Evolutionary conservation across 2,329 filamentous ascomycete genomes (phyloP), one percentile per base, ranked within the genome.

Genomic region (Lachnellula suecica): DNA sequence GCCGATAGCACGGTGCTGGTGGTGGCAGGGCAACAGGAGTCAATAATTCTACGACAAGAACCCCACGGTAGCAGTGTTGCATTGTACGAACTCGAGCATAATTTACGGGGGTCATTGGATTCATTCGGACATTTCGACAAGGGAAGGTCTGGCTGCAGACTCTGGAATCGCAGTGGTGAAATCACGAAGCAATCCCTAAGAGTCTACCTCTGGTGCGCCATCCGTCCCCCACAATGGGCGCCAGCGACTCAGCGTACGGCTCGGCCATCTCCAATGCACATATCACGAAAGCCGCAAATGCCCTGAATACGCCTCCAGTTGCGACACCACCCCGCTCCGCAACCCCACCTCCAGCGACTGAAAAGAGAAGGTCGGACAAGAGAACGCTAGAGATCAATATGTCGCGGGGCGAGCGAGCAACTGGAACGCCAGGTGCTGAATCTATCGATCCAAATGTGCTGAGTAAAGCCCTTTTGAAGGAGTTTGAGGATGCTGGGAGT

Each of bases 401-500:
- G 23, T 41, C 47, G 41, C 54, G 58, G 44, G 57, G 51, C 22
- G 52, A 54, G 23, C 58, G 61, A 55, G 51, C 52, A 15, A 49
- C 47, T 25, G 54, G 52, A 42, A 53, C 50, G 17, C 49, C 57
- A 20, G 51, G 38, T n/a, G 44, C 37, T 15, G 65, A 63, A 37
- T 56, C 60, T 17, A 54, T 68, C 24, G 84, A 85, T 67, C 70
- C 84, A 10, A 74, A 74, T 51, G 81, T 80, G 8, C 69, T 88
- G 52, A 80, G 75, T 51, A 83, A 78, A 66, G 83, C 83, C 23
- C 70, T 88, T 3, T 50, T 68, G 58, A 81, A 81, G 62, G 77
- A 83, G 41, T 79, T 83, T 58, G 82, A 86, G 60, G 78, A 83
- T 52, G 76, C 76, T 11, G 79, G 79, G n/a, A 75, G 75, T 11